Conservation (phyloP, 106 monocot genomes). For the Ottelia alismoides region DNA sequence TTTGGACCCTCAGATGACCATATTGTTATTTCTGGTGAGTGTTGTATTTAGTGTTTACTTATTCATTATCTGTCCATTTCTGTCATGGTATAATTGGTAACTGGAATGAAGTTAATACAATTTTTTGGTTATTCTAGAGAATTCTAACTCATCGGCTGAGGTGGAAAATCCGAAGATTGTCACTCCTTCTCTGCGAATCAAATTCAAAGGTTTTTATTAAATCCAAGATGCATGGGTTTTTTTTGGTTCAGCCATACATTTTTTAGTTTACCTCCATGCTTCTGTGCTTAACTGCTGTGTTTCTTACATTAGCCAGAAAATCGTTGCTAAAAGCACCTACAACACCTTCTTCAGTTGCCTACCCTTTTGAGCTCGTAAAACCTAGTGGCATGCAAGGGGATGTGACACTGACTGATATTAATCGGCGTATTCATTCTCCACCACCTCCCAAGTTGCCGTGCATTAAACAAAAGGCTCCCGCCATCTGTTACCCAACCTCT, state of each 20-base stretch:
- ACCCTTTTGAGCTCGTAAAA: conserved; percentile 76
- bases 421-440: conserved; percentile 54
- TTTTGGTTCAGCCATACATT: neutral
- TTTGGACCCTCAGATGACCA: neutral
- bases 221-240: too few species aligned
- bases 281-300: neutral
- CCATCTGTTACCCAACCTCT: conserved; percentile 36
- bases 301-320: conserved; percentile 31
- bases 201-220: conserved; percentile 31
- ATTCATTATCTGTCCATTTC: neutral
- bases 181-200: conserved; percentile 2
- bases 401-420: conserved; percentile 71
- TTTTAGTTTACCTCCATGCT: neutral
- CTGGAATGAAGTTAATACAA: neutral
- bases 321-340: conserved; percentile 26
- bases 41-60: too few species aligned
- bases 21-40: neutral
- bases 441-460: conserved; percentile 19
- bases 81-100: neutral
- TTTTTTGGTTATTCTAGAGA: conserved; percentile 10
- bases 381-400: conserved; percentile 67
- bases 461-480: conserved; percentile 23
- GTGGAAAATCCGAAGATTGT: conserved; percentile 20
- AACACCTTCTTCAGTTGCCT: conserved; percentile 59
- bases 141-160: conserved; percentile 15